phyloP scores from a whole-genome alignment of 768 basidiomycete species.

The Calocera cornea region DNA sequence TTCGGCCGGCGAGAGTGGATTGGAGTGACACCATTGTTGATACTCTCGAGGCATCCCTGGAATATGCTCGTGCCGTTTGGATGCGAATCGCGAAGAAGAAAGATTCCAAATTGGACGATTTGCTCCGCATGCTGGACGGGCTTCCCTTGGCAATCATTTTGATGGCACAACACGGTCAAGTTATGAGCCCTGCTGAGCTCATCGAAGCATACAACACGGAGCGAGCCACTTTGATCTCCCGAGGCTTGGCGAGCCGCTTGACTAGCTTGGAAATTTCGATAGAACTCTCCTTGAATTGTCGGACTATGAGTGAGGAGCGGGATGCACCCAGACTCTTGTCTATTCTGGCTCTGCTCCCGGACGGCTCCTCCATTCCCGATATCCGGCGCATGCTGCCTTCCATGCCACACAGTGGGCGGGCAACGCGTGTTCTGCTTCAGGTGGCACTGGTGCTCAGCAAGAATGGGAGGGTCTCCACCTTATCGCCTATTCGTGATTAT shows the following conservation, averaged over 20 bases:
- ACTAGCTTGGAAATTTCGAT: slow-evolving; percentile 17
- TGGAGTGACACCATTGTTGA: slow-evolving; percentile 4
- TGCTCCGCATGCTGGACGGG: no score
- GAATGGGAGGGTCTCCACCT: no score
- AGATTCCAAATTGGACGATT: no score
- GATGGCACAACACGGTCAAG: no score
- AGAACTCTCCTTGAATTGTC: slow-evolving; percentile 16
- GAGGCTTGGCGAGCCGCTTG: slow-evolving; percentile 6
- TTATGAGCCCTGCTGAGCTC: no score
- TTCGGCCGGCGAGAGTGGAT: not conserved
- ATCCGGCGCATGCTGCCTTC: not conserved
- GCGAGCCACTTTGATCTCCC: slow-evolving; percentile 1
- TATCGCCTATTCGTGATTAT: no score
- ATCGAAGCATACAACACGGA: not conserved
- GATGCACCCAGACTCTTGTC: slow-evolving; percentile 17
- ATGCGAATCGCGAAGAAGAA: slow-evolving; percentile 16
- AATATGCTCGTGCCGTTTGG: slow-evolving; percentile 17
- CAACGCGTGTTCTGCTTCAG: no score
- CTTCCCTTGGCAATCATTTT: no score
- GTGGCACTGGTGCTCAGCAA: no score
- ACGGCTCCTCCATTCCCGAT: slow-evolving; percentile 13
- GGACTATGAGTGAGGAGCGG: slow-evolving; percentile 14
- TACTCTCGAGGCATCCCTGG: slow-evolving; percentile 5
- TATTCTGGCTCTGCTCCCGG: slow-evolving; percentile 20
- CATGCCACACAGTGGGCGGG: no score